Evolutionary conservation across 441 rosid genomes (phyloP).

Genomic region (Populus hybrid): DNA sequence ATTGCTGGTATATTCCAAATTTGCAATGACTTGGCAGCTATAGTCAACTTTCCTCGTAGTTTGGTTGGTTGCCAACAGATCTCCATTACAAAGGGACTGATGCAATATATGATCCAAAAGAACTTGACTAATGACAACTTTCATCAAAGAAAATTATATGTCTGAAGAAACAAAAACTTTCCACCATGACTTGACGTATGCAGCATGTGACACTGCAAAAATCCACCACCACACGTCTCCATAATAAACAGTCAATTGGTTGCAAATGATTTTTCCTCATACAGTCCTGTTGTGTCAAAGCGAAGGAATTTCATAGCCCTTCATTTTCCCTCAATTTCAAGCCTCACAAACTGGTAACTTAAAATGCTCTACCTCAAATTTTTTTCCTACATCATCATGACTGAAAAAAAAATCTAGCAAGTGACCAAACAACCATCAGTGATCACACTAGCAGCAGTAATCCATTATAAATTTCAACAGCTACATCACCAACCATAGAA

Average conservation of each 20-base stretch:
- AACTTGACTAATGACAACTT: not conserved
- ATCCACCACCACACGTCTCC: not conserved
- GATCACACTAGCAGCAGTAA: not conserved
- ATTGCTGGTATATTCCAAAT: not conserved
- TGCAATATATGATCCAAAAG: not conserved
- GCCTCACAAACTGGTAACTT: not conserved
- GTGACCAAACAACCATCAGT: not conserved
- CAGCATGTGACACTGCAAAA: not conserved
- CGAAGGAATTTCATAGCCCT: not conserved
- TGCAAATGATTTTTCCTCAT: not conserved
- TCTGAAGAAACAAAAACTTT: not conserved
- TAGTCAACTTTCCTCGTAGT: not conserved
- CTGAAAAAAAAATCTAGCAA: not conserved
- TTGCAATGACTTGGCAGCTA: not conserved
- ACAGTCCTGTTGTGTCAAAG: not conserved
- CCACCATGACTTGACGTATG: not conserved
- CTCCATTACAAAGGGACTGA: not conserved
- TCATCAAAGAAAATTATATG: not conserved
- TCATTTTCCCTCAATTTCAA: not conserved
- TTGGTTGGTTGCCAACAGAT: not conserved
- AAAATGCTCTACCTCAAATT: not conserved
- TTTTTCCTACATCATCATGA: not conserved
- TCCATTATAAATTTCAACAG: not conserved
- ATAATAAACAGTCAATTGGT: not conserved
- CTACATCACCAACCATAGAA: too few species aligned